Conservation (phyloP, 1,284 basidiomycete species). For the Somion occarium region DNA sequence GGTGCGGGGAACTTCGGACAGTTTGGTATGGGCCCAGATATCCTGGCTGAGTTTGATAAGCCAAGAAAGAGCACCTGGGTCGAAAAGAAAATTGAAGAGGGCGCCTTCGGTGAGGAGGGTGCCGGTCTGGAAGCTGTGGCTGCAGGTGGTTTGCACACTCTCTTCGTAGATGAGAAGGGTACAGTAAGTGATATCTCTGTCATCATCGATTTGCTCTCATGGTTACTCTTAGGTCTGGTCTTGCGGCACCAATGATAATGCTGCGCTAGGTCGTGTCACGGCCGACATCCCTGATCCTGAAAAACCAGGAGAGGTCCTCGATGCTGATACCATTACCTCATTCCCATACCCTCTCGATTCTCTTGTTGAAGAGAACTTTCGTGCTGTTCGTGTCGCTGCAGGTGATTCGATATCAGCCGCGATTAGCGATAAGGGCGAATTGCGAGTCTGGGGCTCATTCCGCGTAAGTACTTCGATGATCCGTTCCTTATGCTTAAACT, state of each 20-base stretch:
- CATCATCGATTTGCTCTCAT: not conserved
- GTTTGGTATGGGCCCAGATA: constrained; percentile 76
- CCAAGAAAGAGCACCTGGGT: constrained; percentile 66
- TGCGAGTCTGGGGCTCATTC: constrained; percentile 90
- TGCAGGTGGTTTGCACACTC: constrained; percentile 80
- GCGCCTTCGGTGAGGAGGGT: constrained; percentile 59
- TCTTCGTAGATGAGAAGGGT: constrained; percentile 81
- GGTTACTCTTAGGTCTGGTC: constrained; percentile 60
- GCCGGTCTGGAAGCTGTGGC: constrained; percentile 75
- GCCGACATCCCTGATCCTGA: constrained; percentile 19
- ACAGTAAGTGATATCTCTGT: constrained; percentile 48
- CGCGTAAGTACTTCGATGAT: constrained; percentile 62
- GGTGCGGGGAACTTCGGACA: constrained; percentile 89
- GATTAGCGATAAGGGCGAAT: constrained; percentile 69
- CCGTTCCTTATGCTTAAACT: too few species aligned
- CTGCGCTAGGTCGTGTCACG: constrained; percentile 76
- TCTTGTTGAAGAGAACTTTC: constrained; percentile 71
- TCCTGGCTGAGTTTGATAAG: constrained; percentile 62
- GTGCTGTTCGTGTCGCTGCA: constrained; percentile 75
- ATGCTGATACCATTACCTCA: constrained; percentile 76
- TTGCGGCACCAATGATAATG: constrained; percentile 90
- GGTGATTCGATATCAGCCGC: constrained; percentile 84
- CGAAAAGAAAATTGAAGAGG: constrained; percentile 60
- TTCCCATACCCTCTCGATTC: constrained; percentile 69
- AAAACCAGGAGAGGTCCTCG: constrained; percentile 40